phyloP scores from a whole-genome alignment of 2,329 filamentous ascomycete species.

The Trichoderma simmonsii region DNA sequence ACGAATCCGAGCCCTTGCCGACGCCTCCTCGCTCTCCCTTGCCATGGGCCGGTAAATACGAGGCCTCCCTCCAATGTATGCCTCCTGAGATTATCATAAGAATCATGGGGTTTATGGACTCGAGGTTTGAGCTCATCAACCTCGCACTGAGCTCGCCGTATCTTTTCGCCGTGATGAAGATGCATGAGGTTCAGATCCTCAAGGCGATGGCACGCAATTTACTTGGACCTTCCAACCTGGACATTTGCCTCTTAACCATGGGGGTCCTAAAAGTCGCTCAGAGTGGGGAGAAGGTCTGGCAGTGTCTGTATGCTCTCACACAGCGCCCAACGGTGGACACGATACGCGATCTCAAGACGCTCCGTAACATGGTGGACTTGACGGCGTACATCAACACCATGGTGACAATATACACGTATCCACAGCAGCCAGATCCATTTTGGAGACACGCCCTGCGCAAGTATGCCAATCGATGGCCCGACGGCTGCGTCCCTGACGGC shows the following conservation, averaged over 20 bases:
- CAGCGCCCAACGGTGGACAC: conserved; percentile 1
- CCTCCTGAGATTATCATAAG: not conserved
- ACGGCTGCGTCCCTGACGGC: not conserved
- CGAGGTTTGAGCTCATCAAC: not conserved
- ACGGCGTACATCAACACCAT: not conserved
- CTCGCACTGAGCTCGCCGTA: not conserved
- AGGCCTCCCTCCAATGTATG: not conserved
- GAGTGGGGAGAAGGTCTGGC: not conserved
- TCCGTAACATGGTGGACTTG: conserved; percentile 10
- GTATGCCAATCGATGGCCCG: conserved; percentile 5
- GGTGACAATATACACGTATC: not conserved
- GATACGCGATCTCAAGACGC: not conserved
- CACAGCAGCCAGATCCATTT: not conserved
- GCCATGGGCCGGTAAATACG: not conserved
- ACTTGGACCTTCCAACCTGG: conserved; percentile 1
- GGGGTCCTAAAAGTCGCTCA: not conserved
- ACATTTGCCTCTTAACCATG: conserved; percentile 9
- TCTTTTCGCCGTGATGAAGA: not conserved
- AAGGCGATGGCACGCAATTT: not conserved
- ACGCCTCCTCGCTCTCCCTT: not conserved
- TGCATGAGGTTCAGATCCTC: not conserved
- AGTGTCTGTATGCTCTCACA: not conserved
- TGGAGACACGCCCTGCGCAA: conserved; percentile 4
- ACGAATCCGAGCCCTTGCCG: not conserved
- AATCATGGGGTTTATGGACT: not conserved